These are phyloP conservation scores for Fusarium falciforme DNA, from an alignment of 2,329 filamentous ascomycete genomes.

Conservation along the genomic window DNA sequence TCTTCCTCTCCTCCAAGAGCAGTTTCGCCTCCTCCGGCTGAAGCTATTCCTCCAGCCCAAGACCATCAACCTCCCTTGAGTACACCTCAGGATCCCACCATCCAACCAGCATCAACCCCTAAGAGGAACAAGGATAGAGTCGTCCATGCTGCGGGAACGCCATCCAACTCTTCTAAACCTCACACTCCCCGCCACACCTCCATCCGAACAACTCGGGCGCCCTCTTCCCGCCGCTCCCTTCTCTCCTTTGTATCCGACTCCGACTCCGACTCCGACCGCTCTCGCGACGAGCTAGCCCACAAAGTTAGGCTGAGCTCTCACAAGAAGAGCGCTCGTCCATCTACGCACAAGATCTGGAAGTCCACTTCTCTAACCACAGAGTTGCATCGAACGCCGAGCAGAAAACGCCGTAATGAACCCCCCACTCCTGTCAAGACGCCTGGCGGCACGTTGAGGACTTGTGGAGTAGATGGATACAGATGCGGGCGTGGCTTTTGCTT, in stretches of 20 bases:
- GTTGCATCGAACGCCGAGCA: conserved; percentile 42
- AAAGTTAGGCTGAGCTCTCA: conserved; percentile 28
- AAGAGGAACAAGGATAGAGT: conserved; percentile 7
- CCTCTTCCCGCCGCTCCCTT: conserved; percentile 52
- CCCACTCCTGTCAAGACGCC: conserved; percentile 56
- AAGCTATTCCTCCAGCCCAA: not conserved
- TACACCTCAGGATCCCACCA: not conserved
- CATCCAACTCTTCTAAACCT: conserved; percentile 40
- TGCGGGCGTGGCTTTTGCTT: conserved; percentile 72
- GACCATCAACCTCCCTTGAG: not conserved
- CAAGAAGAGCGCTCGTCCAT: conserved; percentile 19
- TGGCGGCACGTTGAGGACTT: conserved; percentile 61
- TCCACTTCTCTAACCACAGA: conserved; percentile 46
- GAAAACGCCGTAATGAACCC: conserved; percentile 31
- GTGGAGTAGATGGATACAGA: conserved; percentile 66
- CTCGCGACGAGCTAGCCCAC: conserved; percentile 49
- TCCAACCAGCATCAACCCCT: conserved; percentile 4
- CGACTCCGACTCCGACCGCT: conserved; percentile 56
- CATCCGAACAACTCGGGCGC: conserved; percentile 40
- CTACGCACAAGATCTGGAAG: conserved; percentile 44
- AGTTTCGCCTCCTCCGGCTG: not conserved
- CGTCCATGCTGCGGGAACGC: not conserved
- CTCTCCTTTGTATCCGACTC: conserved; percentile 57
- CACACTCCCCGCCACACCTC: conserved; percentile 42
- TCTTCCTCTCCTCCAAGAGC: not conserved